Evolutionary conservation across 2,329 filamentous ascomycete species (phyloP).

Genomic region (Neofusicoccum sp.): DNA sequence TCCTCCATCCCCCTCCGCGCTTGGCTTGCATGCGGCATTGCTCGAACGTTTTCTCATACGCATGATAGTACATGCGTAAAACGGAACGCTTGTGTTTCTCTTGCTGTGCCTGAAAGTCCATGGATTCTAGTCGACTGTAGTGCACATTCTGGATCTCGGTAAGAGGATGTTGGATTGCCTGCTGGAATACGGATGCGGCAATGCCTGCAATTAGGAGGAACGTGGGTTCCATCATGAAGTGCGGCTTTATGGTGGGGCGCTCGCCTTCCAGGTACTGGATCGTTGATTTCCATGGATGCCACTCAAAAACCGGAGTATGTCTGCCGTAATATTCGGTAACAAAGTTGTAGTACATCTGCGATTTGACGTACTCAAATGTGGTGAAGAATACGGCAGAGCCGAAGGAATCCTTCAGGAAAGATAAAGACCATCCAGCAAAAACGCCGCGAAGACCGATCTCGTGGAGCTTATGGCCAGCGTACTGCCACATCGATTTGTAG

Average conservation of each 20-base stretch:
- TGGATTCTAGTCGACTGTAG: slow-evolving; percentile 71
- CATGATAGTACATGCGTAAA: slow-evolving; percentile 68
- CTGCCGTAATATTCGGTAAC: slow-evolving; percentile 69
- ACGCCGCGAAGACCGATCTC: slow-evolving; percentile 73
- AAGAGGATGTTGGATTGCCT: slow-evolving; percentile 70
- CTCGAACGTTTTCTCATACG: slow-evolving; percentile 68
- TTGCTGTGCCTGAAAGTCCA: slow-evolving; percentile 63
- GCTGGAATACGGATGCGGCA: slow-evolving; percentile 68
- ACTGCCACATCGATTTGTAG: slow-evolving; percentile 72
- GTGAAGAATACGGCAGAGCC: slow-evolving; percentile 74
- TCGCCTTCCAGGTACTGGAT: slow-evolving; percentile 26
- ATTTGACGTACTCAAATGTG: slow-evolving; percentile 75
- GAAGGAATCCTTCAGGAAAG: slow-evolving; percentile 68
- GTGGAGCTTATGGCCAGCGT: slow-evolving; percentile 66
- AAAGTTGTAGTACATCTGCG: slow-evolving; percentile 71
- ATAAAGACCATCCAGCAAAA: slow-evolving; percentile 73
- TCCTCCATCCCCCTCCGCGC: slow-evolving; percentile 59
- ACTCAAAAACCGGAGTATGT: slow-evolving; percentile 9
- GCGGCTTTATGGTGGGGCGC: slow-evolving; percentile 64
- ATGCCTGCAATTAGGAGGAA: slow-evolving; percentile 72
- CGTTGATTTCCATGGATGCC: slow-evolving; percentile 24
- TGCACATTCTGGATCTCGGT: slow-evolving; percentile 72
- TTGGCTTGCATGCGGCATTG: slow-evolving; percentile 63
- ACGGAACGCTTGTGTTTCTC: slow-evolving; percentile 48
- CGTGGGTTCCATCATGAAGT: slow-evolving; percentile 73